Base-by-base conservation (phyloP, 768 basidiomycete genomes). In the Omphalotus guepiniiformis region DNA sequence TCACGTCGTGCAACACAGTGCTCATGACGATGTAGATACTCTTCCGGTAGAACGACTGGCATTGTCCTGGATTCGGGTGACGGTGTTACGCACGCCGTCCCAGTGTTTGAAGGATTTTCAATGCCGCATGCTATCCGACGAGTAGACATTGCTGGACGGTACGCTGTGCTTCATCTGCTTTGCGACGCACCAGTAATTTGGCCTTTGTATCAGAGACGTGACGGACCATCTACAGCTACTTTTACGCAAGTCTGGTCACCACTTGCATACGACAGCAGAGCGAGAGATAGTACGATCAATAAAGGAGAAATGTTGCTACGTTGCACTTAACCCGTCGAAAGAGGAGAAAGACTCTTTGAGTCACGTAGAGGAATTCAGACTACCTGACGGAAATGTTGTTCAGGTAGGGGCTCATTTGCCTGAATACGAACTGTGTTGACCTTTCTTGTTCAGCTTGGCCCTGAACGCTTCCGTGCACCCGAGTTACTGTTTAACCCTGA, bases 41-140 rank as follows among this genome's bases (percentile, higher is more conserved):
- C 96, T 3, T 96, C 94, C 13, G 96, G 96, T 26, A 80, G 96
- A 53, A 98, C 96, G 53, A 98, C 96, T 29, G 96, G 96, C n/a
- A 96, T 98, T 50, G 96, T 99, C 1, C 79, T 99, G 16, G 96
- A 99, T 63, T 98, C 95, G 4, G 96, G 96, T 9, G 96, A 99
- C 61, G 96, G 96, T 22, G 96, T 99, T 6, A 98, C 96, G 19
- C 96, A 99, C 53, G 92, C 96, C 12, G 96, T 99, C 2, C 96
- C 96, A 3, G 94, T 99, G 15, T 99, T 94, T 59, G 96, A 99
- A 61, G 96, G 96, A 1, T 98, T 98, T 73, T 94, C 93, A 5
- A 97, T 98, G 92, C 93, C 94, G 35, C 94, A 98, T 63, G 95
- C 96, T 32, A 94, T 98, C 55, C 83, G 93, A 34, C 78, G 96